Evolutionary conservation across 345 rosid species (phyloP), one percentile per base, ranked within the genome.

Genomic region (Punica granatum): DNA sequence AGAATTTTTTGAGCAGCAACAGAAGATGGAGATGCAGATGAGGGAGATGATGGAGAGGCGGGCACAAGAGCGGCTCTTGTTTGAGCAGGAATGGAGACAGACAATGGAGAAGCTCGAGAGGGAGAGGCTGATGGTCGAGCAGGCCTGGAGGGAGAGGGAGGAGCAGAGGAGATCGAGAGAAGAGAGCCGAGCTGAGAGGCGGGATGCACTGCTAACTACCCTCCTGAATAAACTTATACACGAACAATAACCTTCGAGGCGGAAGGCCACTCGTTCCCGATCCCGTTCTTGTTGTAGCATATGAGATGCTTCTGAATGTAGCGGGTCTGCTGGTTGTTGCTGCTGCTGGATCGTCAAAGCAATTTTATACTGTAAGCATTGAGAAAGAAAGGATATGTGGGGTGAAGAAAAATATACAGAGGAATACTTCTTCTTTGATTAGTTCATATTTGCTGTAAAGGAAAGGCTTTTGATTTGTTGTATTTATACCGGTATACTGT

Each of bases 111-210:
- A 74, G 73, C 75, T 77, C 18, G 87, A 84, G 81, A 84, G 79
- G 64, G 87, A 84, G 75, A 77, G 86, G 65, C 60, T 86, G 70
- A 63, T 73, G 75, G 73, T 60, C 7, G 84, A 84, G 68, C 77
- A 67, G 78, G 80, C 77, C 26, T 80, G 85, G 86, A 76, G 79
- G 76, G 88, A 86, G 74, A 82, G 70, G 53, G 88, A 82, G 63
- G 88, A 84, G 64, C 84, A 84, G 69, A 74, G 81, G 72, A 82
- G 83, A 74, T 39, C 62, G 3, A 74, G 83, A 65, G 91, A 80
- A 71, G 85, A 84, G 54, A 71, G 71, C 69, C 80, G 86, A 53
- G 86, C 85, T 32, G 81, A 86, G 76, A 72, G 78, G 56, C 82
- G 86, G 65, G 88, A 86, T 75, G 79, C 78, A 37, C 62, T 82